phyloP scores from a whole-genome alignment of 1,139 yeast genomes.

The Groenewaldozyma sp. region DNA sequence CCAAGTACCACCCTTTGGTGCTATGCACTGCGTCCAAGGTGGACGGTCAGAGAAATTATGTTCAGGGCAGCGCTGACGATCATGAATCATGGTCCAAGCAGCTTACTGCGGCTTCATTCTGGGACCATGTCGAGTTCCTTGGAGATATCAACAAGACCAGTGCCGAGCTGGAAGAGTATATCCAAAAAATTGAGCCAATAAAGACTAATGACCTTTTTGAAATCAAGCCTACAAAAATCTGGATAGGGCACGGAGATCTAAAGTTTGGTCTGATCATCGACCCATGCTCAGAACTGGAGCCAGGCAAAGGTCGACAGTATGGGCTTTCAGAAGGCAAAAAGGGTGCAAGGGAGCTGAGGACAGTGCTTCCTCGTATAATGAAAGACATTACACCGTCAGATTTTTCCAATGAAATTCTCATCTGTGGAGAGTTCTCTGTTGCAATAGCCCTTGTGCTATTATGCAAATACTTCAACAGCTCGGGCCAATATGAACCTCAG shows the following conservation, averaged over 20 bases:
- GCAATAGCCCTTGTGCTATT: constrained; percentile 49
- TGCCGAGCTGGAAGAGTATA: constrained; percentile 30
- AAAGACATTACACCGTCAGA: constrained; percentile 15
- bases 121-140: constrained; percentile 39
- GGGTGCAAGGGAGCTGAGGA: constrained; percentile 51
- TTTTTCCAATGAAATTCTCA: constrained; percentile 24
- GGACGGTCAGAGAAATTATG: constrained; percentile 49
- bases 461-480: constrained; percentile 34
- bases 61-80: constrained; percentile 92
- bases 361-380: constrained; percentile 34
- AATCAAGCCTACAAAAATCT: constrained; percentile 14
- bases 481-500: constrained; percentile 33
- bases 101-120: constrained; percentile 47
- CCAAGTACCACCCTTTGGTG: constrained; percentile 36
- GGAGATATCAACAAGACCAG: constrained; percentile 32
- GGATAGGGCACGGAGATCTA: constrained; percentile 11
- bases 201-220: constrained; percentile 1
- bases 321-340: constrained; percentile 43
- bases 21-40: constrained; percentile 58
- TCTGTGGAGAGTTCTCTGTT: constrained; percentile 56
- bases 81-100: constrained; percentile 76
- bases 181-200: constrained; percentile 18
- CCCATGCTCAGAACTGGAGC: background rate
- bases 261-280: background rate
- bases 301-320: background rate